phyloP scores from a whole-genome alignment of 2,329 filamentous ascomycete species.

The Metarhizium robertsii region DNA sequence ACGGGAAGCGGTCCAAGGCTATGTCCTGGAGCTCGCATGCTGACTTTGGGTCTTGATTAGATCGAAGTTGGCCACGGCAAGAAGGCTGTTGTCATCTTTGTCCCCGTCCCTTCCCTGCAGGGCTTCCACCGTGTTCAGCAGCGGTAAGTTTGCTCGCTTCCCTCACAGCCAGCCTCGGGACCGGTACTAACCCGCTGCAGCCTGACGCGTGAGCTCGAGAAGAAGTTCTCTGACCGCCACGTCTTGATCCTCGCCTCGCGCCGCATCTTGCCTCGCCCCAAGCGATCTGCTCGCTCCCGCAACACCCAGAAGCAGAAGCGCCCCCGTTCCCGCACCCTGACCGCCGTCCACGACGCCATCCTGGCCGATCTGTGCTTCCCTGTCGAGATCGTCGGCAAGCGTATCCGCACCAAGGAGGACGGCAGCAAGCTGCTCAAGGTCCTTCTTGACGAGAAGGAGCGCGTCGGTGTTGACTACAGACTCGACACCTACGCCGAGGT shows the following conservation, averaged over 20 bases:
- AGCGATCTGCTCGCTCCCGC: conserved; percentile 94
- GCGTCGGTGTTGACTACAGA: conserved; percentile 97
- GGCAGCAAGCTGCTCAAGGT: conserved; percentile 98
- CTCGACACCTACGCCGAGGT: conserved; percentile 99
- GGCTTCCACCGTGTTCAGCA: conserved; percentile 99
- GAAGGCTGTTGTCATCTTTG: conserved; percentile 99
- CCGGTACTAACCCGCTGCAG: conserved; percentile 39
- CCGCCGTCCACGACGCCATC: conserved; percentile 97
- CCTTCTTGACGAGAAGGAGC: conserved; percentile 99
- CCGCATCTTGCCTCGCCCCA: conserved; percentile 96
- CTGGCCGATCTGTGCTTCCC: conserved; percentile 97
- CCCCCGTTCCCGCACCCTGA: conserved; percentile 93
- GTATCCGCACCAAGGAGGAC: conserved; percentile 96
- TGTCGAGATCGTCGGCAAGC: conserved; percentile 99
- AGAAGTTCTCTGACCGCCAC: conserved; percentile 99
- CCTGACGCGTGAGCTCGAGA: conserved; percentile 99
- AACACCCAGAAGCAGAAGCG: conserved; percentile 98
- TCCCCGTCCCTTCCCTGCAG: conserved; percentile 96
- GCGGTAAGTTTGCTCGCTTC: conserved; percentile 58
- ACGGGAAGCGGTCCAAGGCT: conserved; percentile 68
- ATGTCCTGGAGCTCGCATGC: conserved; percentile 66
- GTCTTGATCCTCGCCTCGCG: conserved; percentile 98
- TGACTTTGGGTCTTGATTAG: conserved; percentile 65
- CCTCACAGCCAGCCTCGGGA: not conserved
- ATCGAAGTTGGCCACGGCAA: conserved; percentile 99